phyloP scores from a whole-genome alignment of 129 eudicot species.

The Flaveria ramosissima region DNA sequence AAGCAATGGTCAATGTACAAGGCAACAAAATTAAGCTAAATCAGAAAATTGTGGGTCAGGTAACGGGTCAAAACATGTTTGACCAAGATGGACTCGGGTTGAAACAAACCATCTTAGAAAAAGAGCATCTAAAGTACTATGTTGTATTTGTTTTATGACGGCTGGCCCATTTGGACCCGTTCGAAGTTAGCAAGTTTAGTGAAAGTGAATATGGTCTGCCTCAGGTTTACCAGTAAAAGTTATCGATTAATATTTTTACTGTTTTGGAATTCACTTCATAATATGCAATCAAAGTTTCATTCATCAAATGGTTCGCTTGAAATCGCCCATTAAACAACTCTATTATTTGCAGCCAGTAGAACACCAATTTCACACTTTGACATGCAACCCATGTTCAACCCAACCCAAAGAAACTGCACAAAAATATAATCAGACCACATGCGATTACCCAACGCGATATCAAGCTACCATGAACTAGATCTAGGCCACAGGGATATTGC shows the following conservation, averaged over 20 bases:
- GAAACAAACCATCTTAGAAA: not conserved
- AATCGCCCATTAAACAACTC: not conserved
- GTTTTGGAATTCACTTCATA: not conserved
- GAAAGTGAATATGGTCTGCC: too few species aligned
- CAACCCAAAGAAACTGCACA: not conserved
- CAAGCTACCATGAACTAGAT: not conserved
- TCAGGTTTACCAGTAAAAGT: too few species aligned
- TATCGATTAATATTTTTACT: too few species aligned
- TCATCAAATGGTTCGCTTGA: not conserved
- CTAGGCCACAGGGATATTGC: constrained; percentile 65
- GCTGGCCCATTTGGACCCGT: not conserved
- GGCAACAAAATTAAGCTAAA: not conserved
- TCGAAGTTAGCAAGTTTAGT: not conserved
- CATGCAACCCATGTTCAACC: not conserved
- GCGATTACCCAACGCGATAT: not conserved
- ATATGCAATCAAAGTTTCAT: not conserved
- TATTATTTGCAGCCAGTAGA: not conserved
- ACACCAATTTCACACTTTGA: not conserved
- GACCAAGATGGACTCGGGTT: not conserved
- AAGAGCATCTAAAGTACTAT: not conserved
- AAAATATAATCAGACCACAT: not conserved
- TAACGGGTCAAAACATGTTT: not conserved
- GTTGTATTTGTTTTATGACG: not conserved
- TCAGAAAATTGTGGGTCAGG: not conserved
- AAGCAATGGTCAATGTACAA: not conserved